Base-by-base conservation (phyloP, 768 basidiomycete genomes). In the Amanita inopinata region DNA sequence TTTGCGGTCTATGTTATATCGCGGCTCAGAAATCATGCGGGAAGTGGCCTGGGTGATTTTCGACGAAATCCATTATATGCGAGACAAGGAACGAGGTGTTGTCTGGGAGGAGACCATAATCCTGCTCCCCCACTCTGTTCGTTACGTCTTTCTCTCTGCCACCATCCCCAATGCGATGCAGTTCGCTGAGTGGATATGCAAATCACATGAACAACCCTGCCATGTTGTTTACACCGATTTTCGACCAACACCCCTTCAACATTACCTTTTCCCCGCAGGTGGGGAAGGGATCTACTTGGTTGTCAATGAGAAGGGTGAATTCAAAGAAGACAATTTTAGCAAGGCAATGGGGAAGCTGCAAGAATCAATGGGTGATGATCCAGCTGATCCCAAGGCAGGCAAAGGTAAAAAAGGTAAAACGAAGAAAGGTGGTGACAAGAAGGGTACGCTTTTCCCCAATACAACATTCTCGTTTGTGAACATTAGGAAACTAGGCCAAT, bases 1-100 rank as follows among this genome's bases (percentile, higher is more conserved):
- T 80, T 61, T 99, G 39, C 81, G 96, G 14, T 97, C 93, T 3
- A 99, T 99, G 94, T 67, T 99, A 19, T 99, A 99, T 57, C 83
- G 96, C 41, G 96, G 96, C 28, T 97, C 92, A 3, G 96, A 99
- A 66, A 84, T 99, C 51, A 93, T 98, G 86, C 87, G 96, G 44
- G 96, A 99, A 67, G 94, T 99, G n/a, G 92, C 93, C 1, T 99
- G 96, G 96, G 94, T 98, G 44, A 79, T 99, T 50, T 99, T 98
- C 60, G 96, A 99, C 58, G 96, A 99, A 65, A 96, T 99, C 48
- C 96, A 99, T 58, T 99, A 98, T 65, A 99, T 98, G 96, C 83
- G 96, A 47, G 96, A 98, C 69, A 91, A 91, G 55, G 96, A 99
- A 59, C 87, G 96, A 51, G 96, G 96, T 51, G 96, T 99, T 14